phyloP scores from a whole-genome alignment of 768 basidiomycete species.

The Russula griseocarnosa region DNA sequence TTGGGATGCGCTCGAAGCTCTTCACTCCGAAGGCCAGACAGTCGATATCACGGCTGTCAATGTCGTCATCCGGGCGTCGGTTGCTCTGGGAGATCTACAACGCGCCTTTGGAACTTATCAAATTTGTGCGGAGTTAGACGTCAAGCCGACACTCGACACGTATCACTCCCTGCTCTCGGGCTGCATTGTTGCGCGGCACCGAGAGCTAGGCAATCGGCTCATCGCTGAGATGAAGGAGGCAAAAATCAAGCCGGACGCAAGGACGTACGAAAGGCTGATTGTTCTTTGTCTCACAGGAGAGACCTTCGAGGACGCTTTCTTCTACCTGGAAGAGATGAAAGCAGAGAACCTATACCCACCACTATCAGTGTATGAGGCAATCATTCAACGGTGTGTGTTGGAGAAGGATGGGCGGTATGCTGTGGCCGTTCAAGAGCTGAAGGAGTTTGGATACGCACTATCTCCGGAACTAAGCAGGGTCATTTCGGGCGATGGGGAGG shows the following conservation, averaged over 20 bases:
- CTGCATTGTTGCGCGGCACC: constrained; percentile 55
- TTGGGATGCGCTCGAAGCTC: constrained; percentile 59
- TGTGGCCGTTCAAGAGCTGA: constrained; percentile 69
- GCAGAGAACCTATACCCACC: constrained; percentile 52
- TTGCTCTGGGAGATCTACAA: constrained; percentile 60
- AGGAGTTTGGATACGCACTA: constrained; percentile 50
- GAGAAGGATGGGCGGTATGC: constrained; percentile 58
- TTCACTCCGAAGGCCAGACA: constrained; percentile 48
- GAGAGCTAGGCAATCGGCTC: constrained; percentile 63
- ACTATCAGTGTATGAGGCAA: constrained; percentile 49
- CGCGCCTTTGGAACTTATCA: constrained; percentile 78
- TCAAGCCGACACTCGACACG: constrained; percentile 56
- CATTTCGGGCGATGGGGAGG: constrained; percentile 31
- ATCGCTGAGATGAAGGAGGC: constrained; percentile 61
- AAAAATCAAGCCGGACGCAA: constrained; percentile 50
- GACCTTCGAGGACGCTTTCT: constrained; percentile 82
- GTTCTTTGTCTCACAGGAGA: constrained; percentile 64
- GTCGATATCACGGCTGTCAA: constrained; percentile 63
- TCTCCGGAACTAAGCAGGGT: constrained; percentile 34
- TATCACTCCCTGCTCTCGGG: constrained; percentile 68
- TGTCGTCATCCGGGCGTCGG: constrained; percentile 59
- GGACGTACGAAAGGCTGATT: constrained; percentile 67
- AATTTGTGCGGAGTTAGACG: constrained; percentile 49
- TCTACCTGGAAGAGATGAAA: constrained; percentile 88
- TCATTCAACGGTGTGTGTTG: constrained; percentile 55